phyloP scores from a whole-genome alignment of 176 grass and related monocot genomes.

The Typha latifolia region DNA sequence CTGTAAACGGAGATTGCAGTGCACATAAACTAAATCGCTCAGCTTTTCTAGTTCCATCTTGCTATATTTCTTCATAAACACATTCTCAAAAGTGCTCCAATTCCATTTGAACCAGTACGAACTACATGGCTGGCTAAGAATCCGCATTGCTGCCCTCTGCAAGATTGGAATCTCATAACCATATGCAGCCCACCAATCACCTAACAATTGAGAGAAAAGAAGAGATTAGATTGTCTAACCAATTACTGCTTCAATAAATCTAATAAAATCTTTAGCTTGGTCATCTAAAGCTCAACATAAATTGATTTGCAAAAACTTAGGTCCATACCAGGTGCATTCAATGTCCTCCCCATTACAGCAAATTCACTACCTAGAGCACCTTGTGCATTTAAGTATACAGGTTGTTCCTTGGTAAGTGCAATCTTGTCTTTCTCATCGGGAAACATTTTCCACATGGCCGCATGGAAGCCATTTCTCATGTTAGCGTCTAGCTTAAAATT shows the following conservation, averaged over 20 bases:
- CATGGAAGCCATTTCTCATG: constrained; percentile 22
- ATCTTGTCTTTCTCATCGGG: constrained; percentile 20
- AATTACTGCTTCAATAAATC: neutral
- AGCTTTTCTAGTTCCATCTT: constrained; percentile 21
- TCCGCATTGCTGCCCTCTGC: constrained; percentile 20
- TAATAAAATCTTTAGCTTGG: neutral
- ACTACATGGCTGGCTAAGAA: constrained; percentile 25
- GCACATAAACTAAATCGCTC: constrained; percentile 18
- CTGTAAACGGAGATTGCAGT: constrained; percentile 24
- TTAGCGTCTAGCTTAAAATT: constrained; percentile 18
- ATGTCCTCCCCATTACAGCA: constrained; percentile 20
- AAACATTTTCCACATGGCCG: constrained; percentile 28
- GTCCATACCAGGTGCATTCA: constrained; percentile 16
- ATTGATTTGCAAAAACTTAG: neutral
- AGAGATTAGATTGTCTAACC: neutral
- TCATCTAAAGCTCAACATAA: neutral
- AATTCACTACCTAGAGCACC: constrained; percentile 22
- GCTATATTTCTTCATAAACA: constrained; percentile 6
- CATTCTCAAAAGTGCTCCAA: constrained; percentile 14
- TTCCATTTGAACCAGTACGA: constrained; percentile 24
- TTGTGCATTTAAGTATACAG: constrained; percentile 22
- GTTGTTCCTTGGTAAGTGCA: constrained; percentile 22
- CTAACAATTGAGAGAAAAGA: neutral
- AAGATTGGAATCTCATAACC: constrained; percentile 23
- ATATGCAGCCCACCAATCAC: constrained; percentile 27